Evolutionary conservation across 352 stramenopile species (phyloP).

Genomic region (Thraustochytrium sp.): DNA sequence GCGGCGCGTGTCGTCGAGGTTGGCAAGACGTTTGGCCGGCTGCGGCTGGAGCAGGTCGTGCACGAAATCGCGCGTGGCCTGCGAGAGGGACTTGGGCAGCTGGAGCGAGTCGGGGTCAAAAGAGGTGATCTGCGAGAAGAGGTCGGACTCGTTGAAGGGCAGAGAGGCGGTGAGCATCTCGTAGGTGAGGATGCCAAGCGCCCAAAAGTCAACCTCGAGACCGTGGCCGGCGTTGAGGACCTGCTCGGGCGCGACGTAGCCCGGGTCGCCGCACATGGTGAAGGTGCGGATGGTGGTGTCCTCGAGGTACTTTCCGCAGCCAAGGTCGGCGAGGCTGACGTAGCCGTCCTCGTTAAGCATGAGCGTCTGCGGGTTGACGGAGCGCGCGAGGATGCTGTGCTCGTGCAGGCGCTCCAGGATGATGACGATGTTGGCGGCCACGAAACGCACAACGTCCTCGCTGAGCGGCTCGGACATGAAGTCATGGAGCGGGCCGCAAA

Average conservation of each 20-base stretch:
- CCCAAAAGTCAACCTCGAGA: conserved; percentile 77
- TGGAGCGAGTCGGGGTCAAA: conserved; percentile 56
- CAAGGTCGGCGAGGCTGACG: conserved; percentile 50
- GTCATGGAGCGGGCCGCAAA: conserved; percentile 18
- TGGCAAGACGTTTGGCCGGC: conserved; percentile 66
- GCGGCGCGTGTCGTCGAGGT: conserved; percentile 68
- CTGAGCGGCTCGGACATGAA: conserved; percentile 52
- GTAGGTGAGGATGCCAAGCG: conserved; percentile 69
- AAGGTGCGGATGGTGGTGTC: conserved; percentile 69
- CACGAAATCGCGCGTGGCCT: conserved; percentile 67
- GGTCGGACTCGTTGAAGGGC: conserved; percentile 65
- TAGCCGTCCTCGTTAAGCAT: conserved; percentile 43
- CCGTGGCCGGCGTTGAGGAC: conserved; percentile 59
- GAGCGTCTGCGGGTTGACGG: conserved; percentile 46
- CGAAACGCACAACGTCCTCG: conserved; percentile 62
- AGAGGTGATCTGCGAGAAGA: conserved; percentile 77
- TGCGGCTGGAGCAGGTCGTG: conserved; percentile 61
- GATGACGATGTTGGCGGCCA: conserved; percentile 64
- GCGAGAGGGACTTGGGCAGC: conserved; percentile 64
- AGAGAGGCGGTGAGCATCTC: conserved; percentile 72
- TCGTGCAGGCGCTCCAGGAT: conserved; percentile 81
- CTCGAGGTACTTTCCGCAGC: conserved; percentile 52
- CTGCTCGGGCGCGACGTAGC: conserved; percentile 47
- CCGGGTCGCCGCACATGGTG: conserved; percentile 86
- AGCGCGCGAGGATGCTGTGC: conserved; percentile 64